Percentiles rank a stretch among this genome's conserved stretches.
These are phyloP conservation scores for Kickxella alabastrina DNA, from an alignment of 192 early-diverging fungal genomes.

Conservation along the genomic window DNA sequence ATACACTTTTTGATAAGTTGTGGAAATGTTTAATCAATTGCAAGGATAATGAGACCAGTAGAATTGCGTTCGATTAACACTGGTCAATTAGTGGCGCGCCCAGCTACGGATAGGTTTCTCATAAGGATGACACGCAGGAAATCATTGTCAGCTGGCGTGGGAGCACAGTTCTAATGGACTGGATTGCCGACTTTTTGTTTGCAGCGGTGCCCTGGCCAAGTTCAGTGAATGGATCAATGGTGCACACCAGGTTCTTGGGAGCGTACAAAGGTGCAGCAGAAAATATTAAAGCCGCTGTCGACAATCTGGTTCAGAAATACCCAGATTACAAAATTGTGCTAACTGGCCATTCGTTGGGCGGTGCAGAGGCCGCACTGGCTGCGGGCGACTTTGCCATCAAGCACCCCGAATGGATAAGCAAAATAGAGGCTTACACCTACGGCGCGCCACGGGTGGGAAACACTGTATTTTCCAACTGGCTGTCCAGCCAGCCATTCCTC, in stretches of 20 bases:
- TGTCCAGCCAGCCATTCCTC: slow-evolving; percentile 4
- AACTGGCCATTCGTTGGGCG: slow-evolving; percentile 50
- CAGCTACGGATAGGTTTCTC: slow-evolving; percentile 35
- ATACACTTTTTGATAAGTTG: slow-evolving; percentile 7
- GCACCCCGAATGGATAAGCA: slow-evolving; percentile 17
- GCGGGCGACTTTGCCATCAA: slow-evolving; percentile 24
- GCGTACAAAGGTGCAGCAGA: slow-evolving; percentile 34
- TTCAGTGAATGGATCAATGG: slow-evolving; percentile 35
- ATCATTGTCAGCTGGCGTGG: slow-evolving; percentile 41
- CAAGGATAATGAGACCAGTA: slow-evolving; percentile 16
- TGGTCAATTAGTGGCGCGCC: slow-evolving; percentile 27
- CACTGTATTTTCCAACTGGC: slow-evolving; percentile 27
- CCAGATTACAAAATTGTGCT: slow-evolving; percentile 43
- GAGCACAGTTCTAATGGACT: slow-evolving; percentile 27
- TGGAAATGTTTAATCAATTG: slow-evolving; percentile 28
- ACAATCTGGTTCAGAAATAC: slow-evolving; percentile 10
- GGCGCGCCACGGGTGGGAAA: slow-evolving; percentile 43
- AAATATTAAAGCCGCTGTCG: slow-evolving; percentile 16
- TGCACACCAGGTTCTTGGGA: slow-evolving; percentile 44
- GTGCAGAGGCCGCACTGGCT: slow-evolving; percentile 38
- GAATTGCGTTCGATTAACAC: slow-evolving; percentile 30
- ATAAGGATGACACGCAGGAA: slow-evolving; percentile 25
- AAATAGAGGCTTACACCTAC: slow-evolving; percentile 23
- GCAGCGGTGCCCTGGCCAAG: slow-evolving; percentile 36
- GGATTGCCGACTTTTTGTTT: slow-evolving; percentile 45